Percentiles rank a stretch among this genome's conserved stretches.
phyloP scores from a whole-genome alignment of 1,139 yeast species.

The Geotrichum europaeum region DNA sequence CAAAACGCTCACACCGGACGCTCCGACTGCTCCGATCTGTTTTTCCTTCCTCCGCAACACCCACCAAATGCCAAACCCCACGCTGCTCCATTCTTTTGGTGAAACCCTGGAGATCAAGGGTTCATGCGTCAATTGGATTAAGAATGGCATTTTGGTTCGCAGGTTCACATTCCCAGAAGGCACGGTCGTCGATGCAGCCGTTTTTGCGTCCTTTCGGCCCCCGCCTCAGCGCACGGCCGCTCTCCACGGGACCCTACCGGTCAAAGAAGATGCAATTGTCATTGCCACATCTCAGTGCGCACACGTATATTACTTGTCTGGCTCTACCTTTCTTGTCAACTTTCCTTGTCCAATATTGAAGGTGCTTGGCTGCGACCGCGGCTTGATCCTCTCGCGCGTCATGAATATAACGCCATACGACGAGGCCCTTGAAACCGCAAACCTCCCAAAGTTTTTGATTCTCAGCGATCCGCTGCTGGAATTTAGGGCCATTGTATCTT shows the following conservation, averaged over 20 bases:
- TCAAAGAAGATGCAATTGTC: constrained; percentile 28
- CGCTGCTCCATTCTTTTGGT: constrained; percentile 6
- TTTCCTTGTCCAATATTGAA: constrained; percentile 56
- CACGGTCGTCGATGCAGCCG: constrained; percentile 42
- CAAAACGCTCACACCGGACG: background rate
- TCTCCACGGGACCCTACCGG: constrained; percentile 16
- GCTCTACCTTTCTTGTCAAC: constrained; percentile 51
- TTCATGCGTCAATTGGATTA: constrained; percentile 39
- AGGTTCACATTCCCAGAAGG: constrained; percentile 46
- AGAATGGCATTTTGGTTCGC: constrained; percentile 46
- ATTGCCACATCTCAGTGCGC: constrained; percentile 17
- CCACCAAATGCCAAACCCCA: background rate
- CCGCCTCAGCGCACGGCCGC: constrained; percentile 17
- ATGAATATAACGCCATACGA: constrained; percentile 16
- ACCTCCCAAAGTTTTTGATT: constrained; percentile 47
- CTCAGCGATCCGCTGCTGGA: constrained; percentile 67
- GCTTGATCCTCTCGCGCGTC: constrained; percentile 55
- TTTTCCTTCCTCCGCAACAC: background rate
- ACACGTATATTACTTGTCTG: constrained; percentile 52
- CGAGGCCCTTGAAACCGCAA: constrained; percentile 9
- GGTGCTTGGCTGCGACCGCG: constrained; percentile 57
- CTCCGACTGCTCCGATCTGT: background rate
- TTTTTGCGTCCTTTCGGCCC: constrained; percentile 42
- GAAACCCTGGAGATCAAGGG: constrained; percentile 8
- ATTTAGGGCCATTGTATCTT: constrained; percentile 58